These are phyloP conservation scores for Suillus spraguei DNA, from an alignment of 768 basidiomycete species.

Conservation along the genomic window DNA sequence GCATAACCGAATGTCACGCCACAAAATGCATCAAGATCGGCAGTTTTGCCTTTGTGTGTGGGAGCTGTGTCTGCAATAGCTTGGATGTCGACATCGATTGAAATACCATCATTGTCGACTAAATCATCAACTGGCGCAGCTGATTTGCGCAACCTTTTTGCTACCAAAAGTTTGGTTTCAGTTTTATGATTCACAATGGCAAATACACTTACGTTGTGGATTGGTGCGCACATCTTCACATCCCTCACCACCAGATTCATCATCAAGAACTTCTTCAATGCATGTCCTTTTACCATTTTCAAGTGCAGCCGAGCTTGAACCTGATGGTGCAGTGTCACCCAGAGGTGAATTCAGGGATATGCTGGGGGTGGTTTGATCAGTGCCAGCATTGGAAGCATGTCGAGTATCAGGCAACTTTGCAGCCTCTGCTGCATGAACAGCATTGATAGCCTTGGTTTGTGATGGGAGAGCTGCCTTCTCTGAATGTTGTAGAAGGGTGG, in stretches of 20 bases:
- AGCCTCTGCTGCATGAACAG: background rate
- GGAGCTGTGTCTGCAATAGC: background rate
- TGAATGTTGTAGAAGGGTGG: background rate
- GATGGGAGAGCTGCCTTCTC: background rate
- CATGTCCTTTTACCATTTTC: background rate
- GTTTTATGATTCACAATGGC: background rate
- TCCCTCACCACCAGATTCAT: background rate
- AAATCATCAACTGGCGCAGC: background rate
- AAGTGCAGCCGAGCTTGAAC: background rate
- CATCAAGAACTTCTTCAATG: background rate
- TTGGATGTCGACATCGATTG: conserved; percentile 14
- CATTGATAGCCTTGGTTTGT: background rate
- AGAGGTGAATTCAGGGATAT: too few species aligned
- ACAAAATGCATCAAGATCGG: conserved; percentile 2
- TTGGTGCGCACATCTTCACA: background rate
- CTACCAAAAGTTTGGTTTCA: conserved; percentile 1
- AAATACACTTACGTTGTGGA: background rate
- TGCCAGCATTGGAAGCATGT: background rate
- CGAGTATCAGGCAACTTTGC: background rate
- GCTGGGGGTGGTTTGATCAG: background rate
- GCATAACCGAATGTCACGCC: background rate
- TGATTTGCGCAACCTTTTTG: background rate
- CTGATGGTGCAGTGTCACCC: background rate
- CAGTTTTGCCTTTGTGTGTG: background rate
- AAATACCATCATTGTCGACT: conserved; percentile 17